Evolutionary conservation across 2,329 filamentous ascomycete species (phyloP).

Genomic region (Aspergillus puulaauensis): DNA sequence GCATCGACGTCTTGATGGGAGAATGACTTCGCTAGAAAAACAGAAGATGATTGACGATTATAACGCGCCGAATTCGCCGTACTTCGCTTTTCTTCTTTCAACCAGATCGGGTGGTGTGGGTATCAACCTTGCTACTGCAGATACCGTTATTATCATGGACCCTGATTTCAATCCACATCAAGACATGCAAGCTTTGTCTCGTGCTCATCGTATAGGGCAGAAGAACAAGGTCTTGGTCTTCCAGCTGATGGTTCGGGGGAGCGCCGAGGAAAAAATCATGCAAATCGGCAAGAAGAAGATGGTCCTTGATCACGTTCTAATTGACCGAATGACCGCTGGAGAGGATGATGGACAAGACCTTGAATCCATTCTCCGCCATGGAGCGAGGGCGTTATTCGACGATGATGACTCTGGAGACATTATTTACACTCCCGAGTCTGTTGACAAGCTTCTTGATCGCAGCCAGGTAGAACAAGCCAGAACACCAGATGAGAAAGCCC

Average conservation of each 20-base stretch:
- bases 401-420: slow-evolving; percentile 71
- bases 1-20: slow-evolving; percentile 84
- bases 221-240: slow-evolving; percentile 95
- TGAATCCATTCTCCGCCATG: slow-evolving; percentile 83
- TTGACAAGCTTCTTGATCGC: slow-evolving; percentile 90
- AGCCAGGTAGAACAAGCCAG: slow-evolving; percentile 74
- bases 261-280: slow-evolving; percentile 92
- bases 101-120: slow-evolving; percentile 94
- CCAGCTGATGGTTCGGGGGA: slow-evolving; percentile 85
- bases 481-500: slow-evolving; percentile 61
- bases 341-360: slow-evolving; percentile 76
- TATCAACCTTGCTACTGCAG: slow-evolving; percentile 94
- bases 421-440: slow-evolving; percentile 73
- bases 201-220: slow-evolving; percentile 94
- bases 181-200: slow-evolving; percentile 90
- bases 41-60: slow-evolving; percentile 93
- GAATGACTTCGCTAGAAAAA: slow-evolving; percentile 76
- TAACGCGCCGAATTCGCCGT: slow-evolving; percentile 76
- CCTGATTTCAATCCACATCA: slow-evolving; percentile 98
- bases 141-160: slow-evolving; percentile 96
- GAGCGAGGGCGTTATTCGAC: slow-evolving; percentile 81
- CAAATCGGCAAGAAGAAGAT: slow-evolving; percentile 95
- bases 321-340: slow-evolving; percentile 86
- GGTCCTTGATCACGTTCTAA: slow-evolving; percentile 90
- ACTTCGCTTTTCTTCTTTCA: slow-evolving; percentile 90